These are phyloP conservation scores for Aspergillus pseudoterreus DNA, from an alignment of 2,329 filamentous ascomycete genomes.

Conservation along the genomic window DNA sequence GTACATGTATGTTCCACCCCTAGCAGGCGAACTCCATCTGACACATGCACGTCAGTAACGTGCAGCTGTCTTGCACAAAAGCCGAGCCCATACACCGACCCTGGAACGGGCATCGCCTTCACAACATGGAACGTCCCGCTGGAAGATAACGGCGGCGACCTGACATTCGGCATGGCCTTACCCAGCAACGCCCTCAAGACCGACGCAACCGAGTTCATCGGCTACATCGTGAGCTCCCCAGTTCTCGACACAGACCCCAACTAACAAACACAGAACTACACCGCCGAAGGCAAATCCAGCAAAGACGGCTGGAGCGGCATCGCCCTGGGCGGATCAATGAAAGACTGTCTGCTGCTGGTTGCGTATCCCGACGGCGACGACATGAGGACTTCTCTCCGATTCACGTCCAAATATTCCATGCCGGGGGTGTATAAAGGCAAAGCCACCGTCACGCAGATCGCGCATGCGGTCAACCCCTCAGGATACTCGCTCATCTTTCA, in stretches of 20 bases:
- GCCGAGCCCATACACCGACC: neutral
- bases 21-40: neutral
- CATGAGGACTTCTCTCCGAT: neutral
- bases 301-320: slow-evolving; percentile 5
- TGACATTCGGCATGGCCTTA: slow-evolving; percentile 6
- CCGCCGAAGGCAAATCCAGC: neutral
- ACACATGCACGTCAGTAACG: neutral
- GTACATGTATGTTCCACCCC: neutral
- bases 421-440: slow-evolving; percentile 59
- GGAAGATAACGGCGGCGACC: neutral
- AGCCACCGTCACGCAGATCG: slow-evolving; percentile 59
- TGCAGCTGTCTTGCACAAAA: neutral
- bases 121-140: neutral
- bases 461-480: slow-evolving; percentile 54
- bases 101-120: neutral
- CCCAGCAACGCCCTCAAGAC: slow-evolving; percentile 1
- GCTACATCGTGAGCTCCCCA: slow-evolving; percentile 1
- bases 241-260: neutral
- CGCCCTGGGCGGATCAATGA: slow-evolving; percentile 4
- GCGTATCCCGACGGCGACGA: neutral
- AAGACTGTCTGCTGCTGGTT: neutral
- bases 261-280: neutral
- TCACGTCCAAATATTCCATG: slow-evolving; percentile 48
- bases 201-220: slow-evolving; percentile 7
- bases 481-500: slow-evolving; percentile 61